Conservation (phyloP, 2,329 filamentous ascomycete genomes). For the Diaporthe sp. region DNA sequence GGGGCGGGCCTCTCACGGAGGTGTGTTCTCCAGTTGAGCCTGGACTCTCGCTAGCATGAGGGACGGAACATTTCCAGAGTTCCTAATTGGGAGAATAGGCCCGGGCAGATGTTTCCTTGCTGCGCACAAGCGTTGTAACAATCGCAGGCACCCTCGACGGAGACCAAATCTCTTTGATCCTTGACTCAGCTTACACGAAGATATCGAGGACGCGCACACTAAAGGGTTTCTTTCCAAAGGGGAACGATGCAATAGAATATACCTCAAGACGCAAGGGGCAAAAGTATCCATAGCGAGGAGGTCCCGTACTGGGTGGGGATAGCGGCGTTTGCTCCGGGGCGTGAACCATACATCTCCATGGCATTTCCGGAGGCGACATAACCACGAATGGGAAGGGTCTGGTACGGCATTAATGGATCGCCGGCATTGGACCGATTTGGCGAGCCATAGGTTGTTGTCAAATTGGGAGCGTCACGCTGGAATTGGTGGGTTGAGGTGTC, state of each 20-base stretch:
- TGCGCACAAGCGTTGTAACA: neutral
- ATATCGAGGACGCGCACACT: neutral
- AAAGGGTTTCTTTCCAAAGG: too few species aligned
- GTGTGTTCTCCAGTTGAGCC: neutral
- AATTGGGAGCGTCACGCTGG: neutral
- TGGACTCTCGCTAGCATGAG: constrained; percentile 5
- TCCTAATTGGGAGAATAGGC: neutral
- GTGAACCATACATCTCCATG: constrained; percentile 18
- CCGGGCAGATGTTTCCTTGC: neutral
- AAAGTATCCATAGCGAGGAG: too few species aligned
- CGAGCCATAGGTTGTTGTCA: constrained; percentile 6
- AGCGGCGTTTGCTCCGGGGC: neutral
- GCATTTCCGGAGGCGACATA: constrained; percentile 21
- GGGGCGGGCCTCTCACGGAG: neutral
- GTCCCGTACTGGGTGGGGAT: neutral
- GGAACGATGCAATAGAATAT: neutral
- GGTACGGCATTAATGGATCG: constrained; percentile 20
- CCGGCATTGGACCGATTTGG: constrained; percentile 11
- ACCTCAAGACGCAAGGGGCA: neutral
- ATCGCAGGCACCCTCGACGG: neutral
- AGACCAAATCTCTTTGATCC: neutral
- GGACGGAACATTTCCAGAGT: neutral
- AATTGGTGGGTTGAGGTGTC: constrained; percentile 12
- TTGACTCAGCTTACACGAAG: neutral
- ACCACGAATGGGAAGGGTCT: constrained; percentile 1